Evolutionary conservation across 2,329 filamentous ascomycete genomes (phyloP).

Genomic region (Hirsutella minnesotensis): DNA sequence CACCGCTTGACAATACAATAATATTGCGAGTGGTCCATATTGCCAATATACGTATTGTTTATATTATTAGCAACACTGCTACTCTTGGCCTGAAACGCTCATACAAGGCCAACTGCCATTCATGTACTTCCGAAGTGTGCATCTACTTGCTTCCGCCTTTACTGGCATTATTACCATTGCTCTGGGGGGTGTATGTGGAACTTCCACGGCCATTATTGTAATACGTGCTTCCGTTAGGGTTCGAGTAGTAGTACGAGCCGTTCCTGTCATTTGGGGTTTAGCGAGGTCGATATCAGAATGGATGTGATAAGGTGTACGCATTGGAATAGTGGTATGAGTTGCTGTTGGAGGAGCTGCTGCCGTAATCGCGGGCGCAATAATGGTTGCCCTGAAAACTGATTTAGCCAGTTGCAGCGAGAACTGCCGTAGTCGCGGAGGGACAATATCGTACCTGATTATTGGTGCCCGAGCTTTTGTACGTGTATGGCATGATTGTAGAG

Average conservation of each 20-base stretch:
- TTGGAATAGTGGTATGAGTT: conserved; percentile 62
- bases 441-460: too few relatives aligned
- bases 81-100: too few relatives aligned
- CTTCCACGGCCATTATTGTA: conserved; percentile 48
- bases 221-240: conserved; percentile 57
- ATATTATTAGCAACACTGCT: too few relatives aligned
- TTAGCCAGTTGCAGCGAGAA: too few relatives aligned
- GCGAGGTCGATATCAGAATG: background rate
- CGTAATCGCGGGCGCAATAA: conserved; percentile 55
- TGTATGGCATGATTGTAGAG: too few relatives aligned
- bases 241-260: conserved; percentile 64
- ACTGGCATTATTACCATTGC: conserved; percentile 1
- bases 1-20: too few relatives aligned
- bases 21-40: too few relatives aligned
- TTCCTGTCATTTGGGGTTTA: conserved; percentile 25
- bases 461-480: too few relatives aligned
- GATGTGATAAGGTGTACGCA: conserved; percentile 27
- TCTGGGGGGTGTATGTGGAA: conserved; percentile 47
- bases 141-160: conserved; percentile 3
- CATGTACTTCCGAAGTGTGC: too few relatives aligned
- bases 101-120: too few relatives aligned
- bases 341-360: conserved; percentile 37
- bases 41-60: too few relatives aligned
- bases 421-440: too few relatives aligned
- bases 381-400: conserved; percentile 63